These are phyloP conservation scores for Oryza coarctata DNA, from an alignment of 176 grass and related monocot species.

Conservation along the genomic window DNA sequence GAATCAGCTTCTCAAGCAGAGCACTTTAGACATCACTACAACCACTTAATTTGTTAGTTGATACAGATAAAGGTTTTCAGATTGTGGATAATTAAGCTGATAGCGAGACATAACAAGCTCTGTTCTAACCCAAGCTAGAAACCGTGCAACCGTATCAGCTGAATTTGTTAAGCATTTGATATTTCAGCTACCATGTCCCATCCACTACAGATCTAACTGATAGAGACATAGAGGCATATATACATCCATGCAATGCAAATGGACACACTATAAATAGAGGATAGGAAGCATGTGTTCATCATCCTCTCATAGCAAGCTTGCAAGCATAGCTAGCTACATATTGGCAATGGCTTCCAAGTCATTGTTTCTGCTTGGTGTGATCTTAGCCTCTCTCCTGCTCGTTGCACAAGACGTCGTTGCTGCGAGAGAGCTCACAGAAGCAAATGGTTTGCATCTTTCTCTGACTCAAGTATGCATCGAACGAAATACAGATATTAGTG, in stretches of 20 bases:
- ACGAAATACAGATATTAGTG: not conserved
- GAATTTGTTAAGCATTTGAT: not conserved
- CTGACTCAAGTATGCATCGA: not conserved
- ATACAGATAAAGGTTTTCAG: not conserved
- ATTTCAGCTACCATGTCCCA: not conserved
- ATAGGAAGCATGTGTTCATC: not conserved
- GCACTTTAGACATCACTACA: not conserved
- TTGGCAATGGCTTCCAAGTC: not conserved
- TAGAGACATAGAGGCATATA: not conserved
- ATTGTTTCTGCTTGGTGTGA: not conserved
- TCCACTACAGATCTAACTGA: not conserved
- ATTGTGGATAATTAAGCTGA: not conserved
- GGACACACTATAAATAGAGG: not conserved
- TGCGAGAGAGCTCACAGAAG: constrained; percentile 36
- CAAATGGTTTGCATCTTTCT: constrained; percentile 13
- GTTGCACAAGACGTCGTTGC: not conserved
- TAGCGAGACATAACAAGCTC: not conserved
- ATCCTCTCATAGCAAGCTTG: not conserved
- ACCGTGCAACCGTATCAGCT: not conserved
- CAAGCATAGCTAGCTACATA: not conserved
- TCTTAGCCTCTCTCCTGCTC: constrained; percentile 32
- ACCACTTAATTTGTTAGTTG: not conserved
- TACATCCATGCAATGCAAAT: not conserved
- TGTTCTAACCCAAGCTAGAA: not conserved
- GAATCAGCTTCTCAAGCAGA: not conserved